Base-by-base conservation (phyloP, 208 protist species). In the Phytomonas serpens region DNA sequence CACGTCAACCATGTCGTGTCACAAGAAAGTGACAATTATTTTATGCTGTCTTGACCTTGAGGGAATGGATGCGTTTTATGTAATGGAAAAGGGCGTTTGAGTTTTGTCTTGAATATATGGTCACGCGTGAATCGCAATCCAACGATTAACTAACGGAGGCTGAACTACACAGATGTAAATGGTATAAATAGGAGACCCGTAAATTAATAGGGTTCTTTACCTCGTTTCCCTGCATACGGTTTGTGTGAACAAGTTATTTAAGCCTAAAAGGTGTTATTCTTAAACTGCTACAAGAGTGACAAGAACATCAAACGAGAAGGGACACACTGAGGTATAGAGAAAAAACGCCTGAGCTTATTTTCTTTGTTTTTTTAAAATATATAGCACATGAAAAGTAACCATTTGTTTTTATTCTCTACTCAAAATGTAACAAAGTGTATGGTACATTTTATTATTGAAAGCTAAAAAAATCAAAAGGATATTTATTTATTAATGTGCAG, bases 381-480 rank as follows among this genome's bases (percentile, higher is more conserved):
- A 38, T 65, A 13, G 32, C 14, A 11, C 14, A 65, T 42, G 32
- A 11, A 65, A 65, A 23, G 9, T 3, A 13, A 42, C 6, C 29
- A 37, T 63, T 37, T 63, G 29, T 63, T 65, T 65, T 65, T 11
- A 23, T 65, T 65, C 32, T 65, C 34, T 65, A 38, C 34, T 23
- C 9, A 42, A 38, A 42, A 65, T 65, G 34, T 11, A 65, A 65
- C 14, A 65, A 34, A 65, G 14, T 65, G 62, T 23, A 19, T 11
- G 9, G 62, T 11, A 13, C 32, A 65, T 65, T 63, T 37, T 30
- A 63, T 31, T 31, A 37, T 63, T 63, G 29, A 37, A 37, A 31
- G 13, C 10, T 69, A 40, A 27, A 6, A 74, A 32, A 74, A 40
- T 40, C 61, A 70, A 42, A 70, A 11, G 36, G 33, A 74, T 74